Evolutionary conservation across 352 stramenopile genomes (phyloP).

Genomic region (Phytopythium cucurbitacearum): DNA sequence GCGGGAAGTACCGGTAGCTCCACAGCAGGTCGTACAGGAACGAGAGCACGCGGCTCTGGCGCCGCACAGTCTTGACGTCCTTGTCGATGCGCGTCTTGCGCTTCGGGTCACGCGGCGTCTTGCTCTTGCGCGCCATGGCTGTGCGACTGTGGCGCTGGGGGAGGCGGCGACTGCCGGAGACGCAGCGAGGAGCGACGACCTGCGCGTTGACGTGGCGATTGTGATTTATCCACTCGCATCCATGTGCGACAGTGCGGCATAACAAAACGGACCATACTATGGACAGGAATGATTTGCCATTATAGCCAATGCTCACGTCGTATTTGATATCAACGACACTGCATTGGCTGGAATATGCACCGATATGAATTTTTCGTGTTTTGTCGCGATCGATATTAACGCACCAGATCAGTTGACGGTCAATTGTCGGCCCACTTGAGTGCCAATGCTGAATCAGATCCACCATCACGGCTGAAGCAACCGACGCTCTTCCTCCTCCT

Average conservation of each 20-base stretch:
- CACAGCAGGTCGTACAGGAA: conserved; percentile 83
- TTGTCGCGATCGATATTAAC: no score
- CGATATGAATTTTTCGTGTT: no score
- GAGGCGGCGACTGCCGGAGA: neutral
- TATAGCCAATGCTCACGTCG: no score
- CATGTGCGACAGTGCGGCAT: no score
- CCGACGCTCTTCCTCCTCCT: conserved; percentile 71
- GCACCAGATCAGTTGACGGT: no score
- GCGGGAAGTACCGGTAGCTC: conserved; percentile 84
- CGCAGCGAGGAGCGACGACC: neutral
- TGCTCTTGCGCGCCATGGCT: conserved; percentile 26
- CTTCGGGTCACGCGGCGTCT: conserved; percentile 14
- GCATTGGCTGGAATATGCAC: no score
- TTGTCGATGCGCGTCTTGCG: conserved; percentile 83
- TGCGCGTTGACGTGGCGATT: no score
- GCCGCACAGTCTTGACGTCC: conserved; percentile 75
- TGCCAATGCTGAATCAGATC: neutral
- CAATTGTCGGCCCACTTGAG: no score
- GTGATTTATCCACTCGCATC: no score
- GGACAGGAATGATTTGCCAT: no score
- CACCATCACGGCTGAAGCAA: conserved; percentile 56
- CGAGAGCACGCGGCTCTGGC: conserved; percentile 62
- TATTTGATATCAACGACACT: no score
- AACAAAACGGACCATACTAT: no score
- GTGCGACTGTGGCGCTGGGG: neutral